phyloP scores from a whole-genome alignment of 1,284 basidiomycete genomes.

The Earliella scabrosa region DNA sequence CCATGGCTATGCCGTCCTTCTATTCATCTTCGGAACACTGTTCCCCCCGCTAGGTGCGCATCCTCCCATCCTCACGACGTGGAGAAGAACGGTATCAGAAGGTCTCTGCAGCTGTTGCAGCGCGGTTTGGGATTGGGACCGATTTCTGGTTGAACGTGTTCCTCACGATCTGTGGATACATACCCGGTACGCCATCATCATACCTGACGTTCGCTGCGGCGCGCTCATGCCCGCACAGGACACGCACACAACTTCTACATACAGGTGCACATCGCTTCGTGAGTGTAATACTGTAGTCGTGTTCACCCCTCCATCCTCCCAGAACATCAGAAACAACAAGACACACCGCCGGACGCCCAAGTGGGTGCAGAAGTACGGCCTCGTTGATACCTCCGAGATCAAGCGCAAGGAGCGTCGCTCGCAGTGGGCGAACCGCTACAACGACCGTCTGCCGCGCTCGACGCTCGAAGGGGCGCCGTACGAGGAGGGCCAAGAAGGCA shows the following conservation, averaged over 20 bases:
- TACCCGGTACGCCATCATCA: slow-evolving; percentile 65
- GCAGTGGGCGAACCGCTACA: slow-evolving; percentile 87
- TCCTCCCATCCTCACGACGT: not conserved
- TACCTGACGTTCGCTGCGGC: not conserved
- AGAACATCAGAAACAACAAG: slow-evolving; percentile 97
- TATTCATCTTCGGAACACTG: slow-evolving; percentile 84
- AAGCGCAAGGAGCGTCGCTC: slow-evolving; percentile 79
- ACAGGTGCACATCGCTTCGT: slow-evolving; percentile 50
- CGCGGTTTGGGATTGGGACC: slow-evolving; percentile 89
- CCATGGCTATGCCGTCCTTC: slow-evolving; percentile 83
- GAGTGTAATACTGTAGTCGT: not conserved
- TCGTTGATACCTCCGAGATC: slow-evolving; percentile 80
- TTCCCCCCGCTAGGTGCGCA: slow-evolving; percentile 84
- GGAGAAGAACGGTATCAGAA: slow-evolving; percentile 5
- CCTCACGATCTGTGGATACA: slow-evolving; percentile 89
- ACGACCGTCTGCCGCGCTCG: slow-evolving; percentile 79
- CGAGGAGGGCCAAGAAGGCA: slow-evolving; percentile 76
- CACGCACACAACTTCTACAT: slow-evolving; percentile 94
- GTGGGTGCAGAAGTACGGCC: slow-evolving; percentile 90
- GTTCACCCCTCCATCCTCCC: slow-evolving; percentile 11
- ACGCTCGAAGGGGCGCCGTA: slow-evolving; percentile 72
- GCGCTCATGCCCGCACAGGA: slow-evolving; percentile 45
- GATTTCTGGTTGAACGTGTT: slow-evolving; percentile 95
- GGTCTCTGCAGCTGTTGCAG: slow-evolving; percentile 71
- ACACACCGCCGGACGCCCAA: slow-evolving; percentile 90